A percentile compares a stretch with the other conserved stretches of the same genome.
phyloP scores from a whole-genome alignment of 2,329 filamentous ascomycete genomes.

The Sordariomycetes sp. region DNA sequence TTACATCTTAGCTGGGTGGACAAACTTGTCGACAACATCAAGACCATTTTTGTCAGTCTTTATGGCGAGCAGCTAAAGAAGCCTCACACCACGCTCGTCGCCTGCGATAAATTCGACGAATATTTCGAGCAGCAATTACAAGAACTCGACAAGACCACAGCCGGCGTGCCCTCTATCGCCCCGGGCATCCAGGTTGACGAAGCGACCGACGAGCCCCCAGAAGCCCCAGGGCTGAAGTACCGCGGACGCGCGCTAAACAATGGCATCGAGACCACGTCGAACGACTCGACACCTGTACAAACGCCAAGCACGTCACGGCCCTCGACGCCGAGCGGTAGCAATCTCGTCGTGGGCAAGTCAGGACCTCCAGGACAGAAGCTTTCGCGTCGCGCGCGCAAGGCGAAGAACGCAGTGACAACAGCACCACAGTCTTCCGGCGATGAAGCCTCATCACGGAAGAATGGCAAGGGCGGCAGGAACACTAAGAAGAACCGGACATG shows the following conservation, averaged over 20 bases:
- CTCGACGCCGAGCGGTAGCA: conserved; percentile 58
- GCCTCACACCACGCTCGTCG: conserved; percentile 65
- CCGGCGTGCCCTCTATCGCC: conserved; percentile 15
- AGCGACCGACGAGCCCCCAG: conserved; percentile 6
- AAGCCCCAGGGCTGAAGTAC: conserved; percentile 29
- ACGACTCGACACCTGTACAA: conserved; percentile 59
- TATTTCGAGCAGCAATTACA: conserved; percentile 92
- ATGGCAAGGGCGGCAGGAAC: conserved; percentile 40
- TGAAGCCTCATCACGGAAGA: conserved; percentile 54
- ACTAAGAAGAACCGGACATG: conserved; percentile 92
- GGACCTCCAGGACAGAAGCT: conserved; percentile 67
- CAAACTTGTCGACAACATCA: conserved; percentile 90
- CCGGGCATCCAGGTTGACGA: too few relatives aligned
- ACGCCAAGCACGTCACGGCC: conserved; percentile 74
- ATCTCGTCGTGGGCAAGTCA: conserved; percentile 60
- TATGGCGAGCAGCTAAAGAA: conserved; percentile 84
- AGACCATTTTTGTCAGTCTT: conserved; percentile 80
- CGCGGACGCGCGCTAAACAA: conserved; percentile 25
- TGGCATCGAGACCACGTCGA: conserved; percentile 34
- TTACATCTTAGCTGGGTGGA: conserved; percentile 96
- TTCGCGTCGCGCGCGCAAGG: conserved; percentile 69
- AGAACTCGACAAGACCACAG: conserved; percentile 59
- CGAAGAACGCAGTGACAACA: conserved; percentile 47
- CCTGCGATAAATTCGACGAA: conserved; percentile 74
- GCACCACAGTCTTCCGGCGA: conserved; percentile 74